Conservation (phyloP, 768 basidiomycete species). For the Suillus subluteus region DNA sequence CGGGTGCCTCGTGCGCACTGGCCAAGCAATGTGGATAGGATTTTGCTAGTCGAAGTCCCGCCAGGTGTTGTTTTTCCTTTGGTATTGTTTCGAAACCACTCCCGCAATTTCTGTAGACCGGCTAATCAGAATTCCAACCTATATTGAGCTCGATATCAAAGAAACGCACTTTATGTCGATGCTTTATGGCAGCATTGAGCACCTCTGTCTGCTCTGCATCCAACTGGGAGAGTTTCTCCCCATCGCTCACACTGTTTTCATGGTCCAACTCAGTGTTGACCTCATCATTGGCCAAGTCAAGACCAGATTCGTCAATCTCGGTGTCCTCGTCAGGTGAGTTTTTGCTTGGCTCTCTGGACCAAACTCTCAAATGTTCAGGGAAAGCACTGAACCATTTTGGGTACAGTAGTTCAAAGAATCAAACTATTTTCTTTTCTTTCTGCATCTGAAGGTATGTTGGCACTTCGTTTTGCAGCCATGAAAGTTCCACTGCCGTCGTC, state of each 20-base stretch:
- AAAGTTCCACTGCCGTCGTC: no score
- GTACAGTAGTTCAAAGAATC: neutral
- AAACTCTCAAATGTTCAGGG: neutral
- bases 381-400: neutral
- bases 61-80: neutral
- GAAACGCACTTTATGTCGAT: neutral
- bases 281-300: neutral
- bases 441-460: conserved; percentile 2
- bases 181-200: neutral
- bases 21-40: neutral
- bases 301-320: neutral
- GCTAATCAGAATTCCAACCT: neutral
- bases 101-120: neutral
- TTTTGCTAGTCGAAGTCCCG: neutral
- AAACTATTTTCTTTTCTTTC: neutral
- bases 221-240: neutral
- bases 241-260: no score
- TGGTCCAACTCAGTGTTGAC: no score
- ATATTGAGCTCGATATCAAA: neutral
- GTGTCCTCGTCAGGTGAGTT: neutral
- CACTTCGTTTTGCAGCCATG: neutral
- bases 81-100: neutral
- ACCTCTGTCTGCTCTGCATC: neutral
- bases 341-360: neutral
- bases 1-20: neutral